Evolutionary conservation across 2,329 filamentous ascomycete genomes (phyloP).

Genomic region (Fusarium incarnatum): DNA sequence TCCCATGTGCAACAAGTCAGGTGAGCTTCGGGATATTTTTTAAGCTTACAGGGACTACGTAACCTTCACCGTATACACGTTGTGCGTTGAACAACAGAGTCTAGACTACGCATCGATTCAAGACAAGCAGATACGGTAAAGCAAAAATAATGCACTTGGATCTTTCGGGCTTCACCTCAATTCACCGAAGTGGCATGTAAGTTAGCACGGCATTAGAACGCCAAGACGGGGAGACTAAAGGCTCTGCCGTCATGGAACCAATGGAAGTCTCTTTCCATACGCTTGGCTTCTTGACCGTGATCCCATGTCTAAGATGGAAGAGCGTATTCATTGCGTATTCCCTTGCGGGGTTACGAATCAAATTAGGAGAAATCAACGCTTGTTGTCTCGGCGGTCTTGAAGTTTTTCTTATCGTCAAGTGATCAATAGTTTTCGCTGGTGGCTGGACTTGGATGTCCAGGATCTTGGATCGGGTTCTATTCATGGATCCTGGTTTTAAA

Average conservation of each 20-base stretch:
- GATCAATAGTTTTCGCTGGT: slow-evolving; percentile 12
- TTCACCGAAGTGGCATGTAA: slow-evolving; percentile 22
- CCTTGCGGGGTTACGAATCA: slow-evolving; percentile 9
- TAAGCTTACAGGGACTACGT: background rate
- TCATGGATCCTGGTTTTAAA: background rate
- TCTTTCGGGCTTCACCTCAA: slow-evolving; percentile 29
- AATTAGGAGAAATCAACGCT: slow-evolving; percentile 3
- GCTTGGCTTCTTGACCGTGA: slow-evolving; percentile 20
- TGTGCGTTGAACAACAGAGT: background rate
- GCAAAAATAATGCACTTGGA: background rate
- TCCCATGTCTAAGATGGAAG: background rate
- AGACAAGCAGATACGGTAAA: background rate
- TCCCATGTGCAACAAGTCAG: background rate
- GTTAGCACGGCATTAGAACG: slow-evolving; percentile 5
- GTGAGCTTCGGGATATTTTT: background rate
- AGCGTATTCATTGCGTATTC: slow-evolving; percentile 12
- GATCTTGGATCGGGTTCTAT: slow-evolving; percentile 7
- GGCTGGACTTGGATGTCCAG: slow-evolving; percentile 4
- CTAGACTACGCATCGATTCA: background rate
- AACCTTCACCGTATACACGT: background rate
- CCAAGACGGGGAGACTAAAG: slow-evolving; percentile 17
- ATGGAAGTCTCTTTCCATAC: background rate
- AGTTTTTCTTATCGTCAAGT: slow-evolving; percentile 19
- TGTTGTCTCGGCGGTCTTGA: slow-evolving; percentile 1
- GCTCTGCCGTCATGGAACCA: slow-evolving; percentile 3